Evolutionary conservation across 306 rosid species (phyloP).

Genomic region (Trifolium dubium): DNA sequence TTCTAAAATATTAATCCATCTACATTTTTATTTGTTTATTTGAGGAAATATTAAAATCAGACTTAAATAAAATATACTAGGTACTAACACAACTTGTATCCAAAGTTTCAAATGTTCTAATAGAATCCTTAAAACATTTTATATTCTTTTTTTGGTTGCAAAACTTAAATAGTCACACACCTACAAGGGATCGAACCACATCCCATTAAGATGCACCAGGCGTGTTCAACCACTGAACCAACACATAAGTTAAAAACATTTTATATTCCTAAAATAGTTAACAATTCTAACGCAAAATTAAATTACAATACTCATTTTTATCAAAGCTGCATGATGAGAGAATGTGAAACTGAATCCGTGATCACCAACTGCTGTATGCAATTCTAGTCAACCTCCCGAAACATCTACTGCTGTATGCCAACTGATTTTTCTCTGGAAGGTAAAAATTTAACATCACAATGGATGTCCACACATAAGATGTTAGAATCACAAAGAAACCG

Average conservation of each 20-base stretch:
- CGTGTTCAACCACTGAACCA: too few relatives aligned
- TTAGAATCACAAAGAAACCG: constrained; percentile 29
- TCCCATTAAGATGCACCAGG: too few relatives aligned
- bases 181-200: too few relatives aligned
- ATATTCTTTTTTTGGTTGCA: too few relatives aligned
- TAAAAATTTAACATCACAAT: not conserved
- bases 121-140: not conserved
- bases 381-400: constrained; percentile 28
- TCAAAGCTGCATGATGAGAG: constrained; percentile 23
- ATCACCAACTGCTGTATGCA: not conserved
- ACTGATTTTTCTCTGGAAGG: not conserved
- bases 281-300: constrained; percentile 31
- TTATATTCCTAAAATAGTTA: constrained; percentile 17
- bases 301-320: constrained; percentile 29
- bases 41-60: not conserved
- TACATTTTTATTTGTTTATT: not conserved
- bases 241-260: not conserved
- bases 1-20: not conserved
- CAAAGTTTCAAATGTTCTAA: constrained; percentile 22
- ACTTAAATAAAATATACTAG: constrained; percentile 1
- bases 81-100: constrained; percentile 15
- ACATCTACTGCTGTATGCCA: constrained; percentile 39
- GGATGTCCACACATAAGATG: not conserved
- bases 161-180: too few relatives aligned
- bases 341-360: constrained; percentile 21